Conservation (phyloP, 2,329 filamentous ascomycete species). For the Incumbomyces lentus region DNA sequence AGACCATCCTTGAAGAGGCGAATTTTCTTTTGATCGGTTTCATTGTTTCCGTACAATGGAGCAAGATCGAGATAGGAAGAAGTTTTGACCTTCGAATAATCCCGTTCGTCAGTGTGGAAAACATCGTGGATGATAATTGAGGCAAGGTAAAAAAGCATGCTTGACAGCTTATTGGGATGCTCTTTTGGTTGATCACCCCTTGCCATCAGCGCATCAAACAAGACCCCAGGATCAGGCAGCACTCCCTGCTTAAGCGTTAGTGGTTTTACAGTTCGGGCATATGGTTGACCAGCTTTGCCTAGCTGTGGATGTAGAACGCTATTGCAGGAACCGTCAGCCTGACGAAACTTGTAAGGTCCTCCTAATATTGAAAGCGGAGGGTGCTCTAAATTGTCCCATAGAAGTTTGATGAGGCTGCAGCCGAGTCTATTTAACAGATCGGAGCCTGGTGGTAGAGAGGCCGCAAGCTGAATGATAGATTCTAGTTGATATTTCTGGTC, state of each 20-base stretch:
- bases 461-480: conserved; percentile 19
- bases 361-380: conserved; percentile 26
- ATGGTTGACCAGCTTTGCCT: conserved; percentile 51
- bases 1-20: conserved; percentile 51
- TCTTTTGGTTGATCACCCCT: conserved; percentile 40
- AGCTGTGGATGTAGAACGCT: conserved; percentile 51
- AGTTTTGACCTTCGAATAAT: conserved; percentile 52
- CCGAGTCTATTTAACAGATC: conserved; percentile 20
- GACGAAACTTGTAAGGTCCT: conserved; percentile 25
- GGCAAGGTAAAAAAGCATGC: conserved; percentile 61
- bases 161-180: conserved; percentile 57
- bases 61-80: conserved; percentile 62
- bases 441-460: conserved; percentile 21
- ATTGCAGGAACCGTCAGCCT: conserved; percentile 25
- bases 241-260: conserved; percentile 44
- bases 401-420: conserved; percentile 21
- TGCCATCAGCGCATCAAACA: conserved; percentile 58
- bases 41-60: conserved; percentile 56
- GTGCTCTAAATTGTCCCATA: conserved; percentile 27
- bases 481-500: conserved; percentile 23
- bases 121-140: conserved; percentile 51
- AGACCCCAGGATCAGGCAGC: conserved; percentile 50
- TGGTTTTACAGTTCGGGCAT: conserved; percentile 51
- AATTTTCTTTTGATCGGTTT: conserved; percentile 48
- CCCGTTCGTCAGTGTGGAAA: conserved; percentile 52